These are phyloP conservation scores for Saccharomycopsis fodiens DNA, from an alignment of 805 yeast species.

Conservation along the genomic window DNA sequence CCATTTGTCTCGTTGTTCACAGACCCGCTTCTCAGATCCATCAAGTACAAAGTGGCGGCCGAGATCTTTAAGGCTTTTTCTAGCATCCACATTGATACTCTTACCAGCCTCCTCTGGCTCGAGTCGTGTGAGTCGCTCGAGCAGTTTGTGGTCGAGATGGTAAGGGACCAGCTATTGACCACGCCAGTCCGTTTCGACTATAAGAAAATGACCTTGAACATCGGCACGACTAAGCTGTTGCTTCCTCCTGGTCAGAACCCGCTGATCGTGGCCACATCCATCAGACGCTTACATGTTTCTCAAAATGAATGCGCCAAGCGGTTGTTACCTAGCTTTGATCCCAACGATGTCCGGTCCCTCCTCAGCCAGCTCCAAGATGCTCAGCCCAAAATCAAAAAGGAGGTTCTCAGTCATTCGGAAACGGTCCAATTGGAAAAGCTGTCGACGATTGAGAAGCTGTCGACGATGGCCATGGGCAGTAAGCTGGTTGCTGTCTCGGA, in stretches of 20 bases:
- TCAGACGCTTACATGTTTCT: not conserved
- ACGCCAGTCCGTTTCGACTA: constrained; percentile 7
- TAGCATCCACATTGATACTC: constrained; percentile 2
- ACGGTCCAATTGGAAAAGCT: constrained; percentile 11
- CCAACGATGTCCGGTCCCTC: not conserved
- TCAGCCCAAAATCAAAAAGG: constrained; percentile 3
- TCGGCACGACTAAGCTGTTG: not conserved
- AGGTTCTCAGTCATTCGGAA: constrained; percentile 13
- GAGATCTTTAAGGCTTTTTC: constrained; percentile 12
- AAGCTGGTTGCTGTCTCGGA: not conserved
- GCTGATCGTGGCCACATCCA: not conserved
- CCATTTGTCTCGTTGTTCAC: constrained; percentile 7
- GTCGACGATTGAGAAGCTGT: not conserved
- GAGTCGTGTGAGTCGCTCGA: constrained; percentile 3
- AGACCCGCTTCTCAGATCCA: constrained; percentile 7
- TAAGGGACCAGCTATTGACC: constrained; percentile 6
- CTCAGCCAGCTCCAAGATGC: not conserved
- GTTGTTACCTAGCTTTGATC: not conserved
- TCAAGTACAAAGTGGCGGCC: constrained; percentile 8
- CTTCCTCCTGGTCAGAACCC: constrained; percentile 1
- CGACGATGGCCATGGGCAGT: constrained; percentile 1
- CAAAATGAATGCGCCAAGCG: not conserved
- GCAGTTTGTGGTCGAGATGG: constrained; percentile 16
- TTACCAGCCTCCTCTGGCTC: constrained; percentile 2
- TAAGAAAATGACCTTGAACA: not conserved